Percentiles rank a stretch among this genome's conserved stretches.
phyloP scores from a whole-genome alignment of 352 stramenopile genomes.

The Globisporangium cederbergense region DNA sequence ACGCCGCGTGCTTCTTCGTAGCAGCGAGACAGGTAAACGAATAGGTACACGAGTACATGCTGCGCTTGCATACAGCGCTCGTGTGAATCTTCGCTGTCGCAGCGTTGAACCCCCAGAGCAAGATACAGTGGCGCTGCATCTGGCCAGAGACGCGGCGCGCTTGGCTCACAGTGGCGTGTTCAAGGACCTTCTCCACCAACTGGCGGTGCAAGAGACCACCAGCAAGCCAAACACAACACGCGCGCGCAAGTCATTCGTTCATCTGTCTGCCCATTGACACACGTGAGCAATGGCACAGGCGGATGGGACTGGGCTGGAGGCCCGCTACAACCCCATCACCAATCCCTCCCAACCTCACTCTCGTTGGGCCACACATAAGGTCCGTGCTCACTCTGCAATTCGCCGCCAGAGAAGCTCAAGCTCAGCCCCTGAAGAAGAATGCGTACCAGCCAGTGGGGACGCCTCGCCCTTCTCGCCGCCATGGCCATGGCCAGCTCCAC shows the following conservation, averaged over 20 bases:
- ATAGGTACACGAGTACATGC: too few species aligned
- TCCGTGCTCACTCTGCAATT: neutral
- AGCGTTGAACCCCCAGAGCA: neutral
- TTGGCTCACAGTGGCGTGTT: neutral
- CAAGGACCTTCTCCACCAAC: neutral
- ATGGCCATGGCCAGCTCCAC: neutral
- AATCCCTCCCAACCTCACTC: neutral
- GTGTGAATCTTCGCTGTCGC: too few species aligned
- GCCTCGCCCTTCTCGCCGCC: neutral
- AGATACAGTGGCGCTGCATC: neutral
- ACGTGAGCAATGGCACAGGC: neutral
- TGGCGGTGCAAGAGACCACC: slow-evolving; percentile 2
- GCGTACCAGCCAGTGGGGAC: slow-evolving; percentile 2
- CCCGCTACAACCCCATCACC: neutral
- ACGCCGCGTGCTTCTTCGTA: too few species aligned
- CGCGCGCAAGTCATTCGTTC: neutral
- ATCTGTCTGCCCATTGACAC: neutral
- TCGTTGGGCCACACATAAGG: too few species aligned
- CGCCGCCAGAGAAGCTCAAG: neutral
- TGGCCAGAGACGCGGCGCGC: neutral
- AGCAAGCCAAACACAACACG: neutral
- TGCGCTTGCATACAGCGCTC: too few species aligned
- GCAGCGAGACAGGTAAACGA: neutral
- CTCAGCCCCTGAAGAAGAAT: neutral
- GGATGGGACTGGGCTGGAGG: too few species aligned